Evolutionary conservation across 345 rosid species (phyloP), one percentile per base, ranked within the genome.

Genomic region (Lumnitzera racemosa): DNA sequence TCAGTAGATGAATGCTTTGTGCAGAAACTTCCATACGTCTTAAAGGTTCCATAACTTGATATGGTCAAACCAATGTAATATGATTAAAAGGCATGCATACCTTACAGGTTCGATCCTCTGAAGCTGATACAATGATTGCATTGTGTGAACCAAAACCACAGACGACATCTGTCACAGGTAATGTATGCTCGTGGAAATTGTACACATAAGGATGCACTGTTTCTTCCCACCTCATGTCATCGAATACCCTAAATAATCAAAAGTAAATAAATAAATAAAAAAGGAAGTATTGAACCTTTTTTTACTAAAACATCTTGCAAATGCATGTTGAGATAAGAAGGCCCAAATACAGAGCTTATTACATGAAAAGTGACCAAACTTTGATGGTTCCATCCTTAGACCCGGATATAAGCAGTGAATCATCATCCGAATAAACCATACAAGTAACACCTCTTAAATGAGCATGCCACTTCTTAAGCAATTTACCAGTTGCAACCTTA

Each of bases 41-140:
- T 1, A 27, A 36, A 9, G 43, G 9, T 36, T 36, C 43, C 43
- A 36, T 3, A 36, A 5, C 43, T 36, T 36, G 0, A 36, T 36
- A 36, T 36, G 4, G 43, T 36, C 43, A 36, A 36, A 36, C 0
- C 9, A 36, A 7, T 7, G 10, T 9, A 36, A 7, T 9, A 36
- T 36, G 43, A 36, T 36, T 4, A 36, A 36, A 36, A 36, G 1
- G 43, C 7, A 36, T 5, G 51, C 24, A 49, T 15, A 78, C 98
- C 90, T 92, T 92, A 74, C 97, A 92, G 1, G 91, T 87, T 60
- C 83, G 68, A 61, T 87, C 97, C 73, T 80, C 88, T 6, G 98
- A 92, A 65, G 98, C 85, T 17, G 98, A 82, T 56, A 87, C 72
- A n/a, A 87, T 73, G 65, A 79, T 57, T 17, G 94, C 85, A 80